Evolutionary conservation across 2,329 filamentous ascomycete genomes (phyloP).

Genomic region (Microthyrium microscopicum): DNA sequence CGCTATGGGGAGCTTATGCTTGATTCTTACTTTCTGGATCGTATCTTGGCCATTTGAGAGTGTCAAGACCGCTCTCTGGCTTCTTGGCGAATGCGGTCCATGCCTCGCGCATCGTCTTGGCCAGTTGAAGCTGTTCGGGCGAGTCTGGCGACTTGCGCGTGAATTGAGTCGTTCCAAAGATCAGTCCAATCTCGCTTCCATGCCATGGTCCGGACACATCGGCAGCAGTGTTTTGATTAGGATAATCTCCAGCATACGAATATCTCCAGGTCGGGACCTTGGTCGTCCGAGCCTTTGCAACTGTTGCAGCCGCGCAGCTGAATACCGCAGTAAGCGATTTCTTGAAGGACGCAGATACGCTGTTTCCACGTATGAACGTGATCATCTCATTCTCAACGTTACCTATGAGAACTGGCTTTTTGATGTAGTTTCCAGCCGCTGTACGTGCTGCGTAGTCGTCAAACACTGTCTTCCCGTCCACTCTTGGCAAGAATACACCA

Average conservation of each 20-base stretch:
- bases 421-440: constrained; percentile 6
- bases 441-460: not conserved
- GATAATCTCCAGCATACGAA: not conserved
- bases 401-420: constrained; percentile 2
- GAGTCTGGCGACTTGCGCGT: no score
- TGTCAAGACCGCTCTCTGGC: no score
- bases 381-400: not conserved
- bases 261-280: constrained; percentile 1
- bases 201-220: constrained; percentile 2
- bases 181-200: constrained; percentile 3
- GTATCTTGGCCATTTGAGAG: no score
- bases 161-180: no score
- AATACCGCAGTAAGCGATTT: not conserved
- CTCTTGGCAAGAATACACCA: not conserved
- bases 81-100: no score
- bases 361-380: not conserved
- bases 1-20: no score
- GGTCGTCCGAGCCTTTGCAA: not conserved
- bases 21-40: no score
- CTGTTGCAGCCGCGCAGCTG: not conserved
- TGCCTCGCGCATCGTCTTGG: no score
- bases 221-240: not conserved
- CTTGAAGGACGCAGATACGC: not conserved
- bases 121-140: no score
- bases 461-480: constrained; percentile 4